Conservation (phyloP, 306 rosid genomes). For the Rubus idaeus region DNA sequence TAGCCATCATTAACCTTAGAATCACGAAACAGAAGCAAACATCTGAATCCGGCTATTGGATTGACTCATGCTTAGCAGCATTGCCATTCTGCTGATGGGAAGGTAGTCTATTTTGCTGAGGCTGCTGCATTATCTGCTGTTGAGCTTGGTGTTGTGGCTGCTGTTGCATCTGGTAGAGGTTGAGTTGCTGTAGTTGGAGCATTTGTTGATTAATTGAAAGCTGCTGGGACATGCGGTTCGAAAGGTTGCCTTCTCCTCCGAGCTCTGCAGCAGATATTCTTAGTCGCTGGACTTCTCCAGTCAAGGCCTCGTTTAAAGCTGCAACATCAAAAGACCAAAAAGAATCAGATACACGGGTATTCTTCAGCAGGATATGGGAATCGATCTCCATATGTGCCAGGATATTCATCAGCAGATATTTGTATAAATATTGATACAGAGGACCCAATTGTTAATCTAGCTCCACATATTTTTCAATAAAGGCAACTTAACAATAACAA, state of each 20-base stretch:
- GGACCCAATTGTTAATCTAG: neutral
- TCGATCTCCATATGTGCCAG: neutral
- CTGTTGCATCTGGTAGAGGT: constrained; percentile 38
- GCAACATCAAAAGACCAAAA: constrained; percentile 21
- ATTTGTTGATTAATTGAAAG: constrained; percentile 56
- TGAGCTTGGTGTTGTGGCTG: constrained; percentile 35
- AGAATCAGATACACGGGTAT: constrained; percentile 1
- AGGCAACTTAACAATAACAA: neutral
- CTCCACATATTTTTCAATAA: neutral
- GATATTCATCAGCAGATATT: neutral
- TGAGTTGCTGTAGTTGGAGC: constrained; percentile 51
- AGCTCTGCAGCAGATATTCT: constrained; percentile 52
- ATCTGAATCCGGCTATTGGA: constrained; percentile 16
- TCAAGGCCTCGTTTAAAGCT: constrained; percentile 80
- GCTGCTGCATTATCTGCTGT: constrained; percentile 28
- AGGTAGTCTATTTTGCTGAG: constrained; percentile 29
- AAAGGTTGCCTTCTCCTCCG: constrained; percentile 54
- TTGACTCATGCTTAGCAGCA: constrained; percentile 26
- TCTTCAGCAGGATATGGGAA: neutral
- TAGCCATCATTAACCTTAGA: constrained; percentile 13
- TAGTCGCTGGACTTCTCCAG: constrained; percentile 68
- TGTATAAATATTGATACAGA: neutral
- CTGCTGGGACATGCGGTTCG: constrained; percentile 55
- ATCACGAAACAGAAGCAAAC: constrained; percentile 13
- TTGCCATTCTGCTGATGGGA: constrained; percentile 40